Conservation (phyloP, 2,329 filamentous ascomycete genomes). For the Epichloe amarillans region DNA sequence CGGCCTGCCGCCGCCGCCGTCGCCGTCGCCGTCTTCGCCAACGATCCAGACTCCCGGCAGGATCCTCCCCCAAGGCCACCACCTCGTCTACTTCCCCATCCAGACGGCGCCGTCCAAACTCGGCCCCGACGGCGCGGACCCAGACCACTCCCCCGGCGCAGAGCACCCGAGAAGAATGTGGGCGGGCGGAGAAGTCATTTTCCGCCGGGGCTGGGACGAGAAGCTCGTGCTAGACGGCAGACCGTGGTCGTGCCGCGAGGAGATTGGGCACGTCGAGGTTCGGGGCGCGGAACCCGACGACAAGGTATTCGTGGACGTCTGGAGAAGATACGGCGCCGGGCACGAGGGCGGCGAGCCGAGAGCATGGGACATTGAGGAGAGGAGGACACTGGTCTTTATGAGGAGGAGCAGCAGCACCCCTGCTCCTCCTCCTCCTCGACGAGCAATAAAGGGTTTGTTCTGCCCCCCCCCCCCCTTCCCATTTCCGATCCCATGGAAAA, state of each 20-base stretch:
- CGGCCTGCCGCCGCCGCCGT: background rate
- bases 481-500: too few relatives aligned
- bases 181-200: constrained; percentile 64
- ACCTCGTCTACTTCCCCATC: constrained; percentile 79
- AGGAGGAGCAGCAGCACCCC: constrained; percentile 18
- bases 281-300: constrained; percentile 21
- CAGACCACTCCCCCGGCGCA: constrained; percentile 58
- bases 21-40: constrained; percentile 6
- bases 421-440: constrained; percentile 5
- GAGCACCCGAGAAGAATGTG: constrained; percentile 72
- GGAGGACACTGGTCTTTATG: constrained; percentile 40
- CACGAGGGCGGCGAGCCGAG: constrained; percentile 9
- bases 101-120: constrained; percentile 48
- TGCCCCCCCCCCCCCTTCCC: too few relatives aligned
- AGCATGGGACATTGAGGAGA: constrained; percentile 29
- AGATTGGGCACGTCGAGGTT: constrained; percentile 25
- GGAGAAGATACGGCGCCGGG: constrained; percentile 28
- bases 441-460: constrained; percentile 15
- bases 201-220: constrained; percentile 23
- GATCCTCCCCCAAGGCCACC: constrained; percentile 55
- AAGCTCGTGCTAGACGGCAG: constrained; percentile 26
- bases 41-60: constrained; percentile 12
- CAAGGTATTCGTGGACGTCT: constrained; percentile 39
- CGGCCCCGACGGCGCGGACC: constrained; percentile 73
- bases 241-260: constrained; percentile 31